Evolutionary conservation across 1,284 basidiomycete genomes (phyloP).

Genomic region (Heterobasidion occidentale): DNA sequence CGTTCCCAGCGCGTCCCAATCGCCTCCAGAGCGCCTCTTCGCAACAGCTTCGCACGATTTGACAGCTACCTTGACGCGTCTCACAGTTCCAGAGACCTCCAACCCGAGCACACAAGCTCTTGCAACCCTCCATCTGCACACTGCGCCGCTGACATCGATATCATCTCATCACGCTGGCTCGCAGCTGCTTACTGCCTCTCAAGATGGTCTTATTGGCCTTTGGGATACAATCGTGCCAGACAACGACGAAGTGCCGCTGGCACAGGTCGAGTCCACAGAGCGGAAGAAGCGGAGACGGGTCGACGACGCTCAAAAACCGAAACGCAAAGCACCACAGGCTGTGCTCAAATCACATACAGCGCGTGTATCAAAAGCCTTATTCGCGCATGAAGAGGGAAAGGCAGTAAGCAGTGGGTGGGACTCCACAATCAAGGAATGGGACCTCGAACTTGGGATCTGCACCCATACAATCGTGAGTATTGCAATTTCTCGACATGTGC

Average conservation of each 20-base stretch:
- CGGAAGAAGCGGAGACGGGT: slow-evolving; percentile 52
- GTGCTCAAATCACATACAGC: slow-evolving; percentile 73
- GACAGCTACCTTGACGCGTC: slow-evolving; percentile 55
- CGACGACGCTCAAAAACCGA: slow-evolving; percentile 23
- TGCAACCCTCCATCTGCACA: slow-evolving; percentile 70
- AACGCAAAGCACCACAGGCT: slow-evolving; percentile 53
- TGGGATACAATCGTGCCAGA: slow-evolving; percentile 63
- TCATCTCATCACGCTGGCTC: slow-evolving; percentile 43
- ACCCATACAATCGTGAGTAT: slow-evolving; percentile 54
- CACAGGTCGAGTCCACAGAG: slow-evolving; percentile 29
- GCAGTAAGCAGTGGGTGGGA: slow-evolving; percentile 72
- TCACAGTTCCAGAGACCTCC: slow-evolving; percentile 30
- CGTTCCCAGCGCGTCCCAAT: slow-evolving; percentile 31
- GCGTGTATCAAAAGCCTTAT: slow-evolving; percentile 61
- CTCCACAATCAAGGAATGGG: slow-evolving; percentile 69
- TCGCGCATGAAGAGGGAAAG: slow-evolving; percentile 24
- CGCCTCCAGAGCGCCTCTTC: slow-evolving; percentile 35
- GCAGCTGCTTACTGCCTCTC: slow-evolving; percentile 67
- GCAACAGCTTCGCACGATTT: slow-evolving; percentile 84
- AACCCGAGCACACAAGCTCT: slow-evolving; percentile 29
- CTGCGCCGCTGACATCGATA: slow-evolving; percentile 64
- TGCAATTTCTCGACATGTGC: neutral
- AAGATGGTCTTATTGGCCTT: slow-evolving; percentile 76
- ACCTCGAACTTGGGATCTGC: slow-evolving; percentile 62
- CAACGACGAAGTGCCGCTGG: slow-evolving; percentile 49